Evolutionary conservation across 805 yeast species (phyloP).

Genomic region (Blastobotrys attinorum): DNA sequence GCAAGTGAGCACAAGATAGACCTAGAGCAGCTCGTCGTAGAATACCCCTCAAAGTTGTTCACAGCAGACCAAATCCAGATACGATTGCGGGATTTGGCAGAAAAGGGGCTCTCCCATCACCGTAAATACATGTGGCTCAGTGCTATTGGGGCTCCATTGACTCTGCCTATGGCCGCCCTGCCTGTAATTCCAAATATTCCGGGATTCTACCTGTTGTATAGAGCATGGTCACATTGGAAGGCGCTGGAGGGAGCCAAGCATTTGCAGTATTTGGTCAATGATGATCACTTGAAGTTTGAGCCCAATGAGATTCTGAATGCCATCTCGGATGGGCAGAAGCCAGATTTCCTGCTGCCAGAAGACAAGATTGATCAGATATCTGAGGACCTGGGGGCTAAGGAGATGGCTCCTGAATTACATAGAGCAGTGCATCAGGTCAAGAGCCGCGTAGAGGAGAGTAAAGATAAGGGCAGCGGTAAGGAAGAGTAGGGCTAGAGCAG

Average conservation of each 20-base stretch:
- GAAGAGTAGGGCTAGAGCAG: too few species aligned
- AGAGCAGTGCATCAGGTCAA: slow-evolving; percentile 22
- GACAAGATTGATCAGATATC: slow-evolving; percentile 40
- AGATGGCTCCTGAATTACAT: slow-evolving; percentile 20
- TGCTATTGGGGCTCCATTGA: slow-evolving; percentile 59
- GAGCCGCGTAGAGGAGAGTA: too few species aligned
- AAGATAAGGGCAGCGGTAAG: too few species aligned
- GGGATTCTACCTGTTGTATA: slow-evolving; percentile 73
- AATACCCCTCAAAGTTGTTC: slow-evolving; percentile 40
- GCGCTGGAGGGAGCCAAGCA: slow-evolving; percentile 72
- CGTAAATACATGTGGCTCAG: slow-evolving; percentile 45
- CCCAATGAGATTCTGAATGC: slow-evolving; percentile 26
- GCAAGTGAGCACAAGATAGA: slow-evolving; percentile 9
- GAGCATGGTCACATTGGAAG: slow-evolving; percentile 77
- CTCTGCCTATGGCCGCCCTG: slow-evolving; percentile 69
- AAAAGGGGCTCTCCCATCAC: slow-evolving; percentile 44
- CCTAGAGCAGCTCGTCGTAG: slow-evolving; percentile 30
- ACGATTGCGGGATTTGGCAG: slow-evolving; percentile 39
- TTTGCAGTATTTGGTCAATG: slow-evolving; percentile 46
- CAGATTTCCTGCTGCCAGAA: slow-evolving; percentile 33
- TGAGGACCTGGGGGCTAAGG: slow-evolving; percentile 32
- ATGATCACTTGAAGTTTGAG: slow-evolving; percentile 30
- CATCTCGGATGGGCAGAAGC: neutral
- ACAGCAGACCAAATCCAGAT: slow-evolving; percentile 24
- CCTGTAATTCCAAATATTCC: slow-evolving; percentile 93